Evolutionary conservation across 202 grass and related monocot species (phyloP), one percentile per base, ranked within the genome.

Genomic region (Saccharum hybrid): DNA sequence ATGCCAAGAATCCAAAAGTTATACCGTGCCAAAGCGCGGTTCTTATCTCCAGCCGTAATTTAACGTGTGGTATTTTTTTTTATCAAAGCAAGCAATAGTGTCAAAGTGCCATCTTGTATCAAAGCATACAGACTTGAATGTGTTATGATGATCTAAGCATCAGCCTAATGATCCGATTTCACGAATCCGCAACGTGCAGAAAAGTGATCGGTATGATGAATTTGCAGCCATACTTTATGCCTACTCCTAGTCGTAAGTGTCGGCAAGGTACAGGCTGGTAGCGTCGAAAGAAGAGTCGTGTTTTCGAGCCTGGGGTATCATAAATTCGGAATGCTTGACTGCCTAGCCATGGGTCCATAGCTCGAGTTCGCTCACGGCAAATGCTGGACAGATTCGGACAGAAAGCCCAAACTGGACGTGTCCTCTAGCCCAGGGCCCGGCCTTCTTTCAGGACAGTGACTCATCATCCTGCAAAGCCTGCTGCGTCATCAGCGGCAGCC

Each of bases 241-340:
- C n/a, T n/a, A n/a, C n/a, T n/a, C n/a, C n/a, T n/a, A n/a, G n/a
- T n/a, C n/a, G n/a, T n/a, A n/a, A n/a, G n/a, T n/a, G n/a, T n/a
- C n/a, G n/a, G n/a, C n/a, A n/a, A n/a, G n/a, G n/a, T n/a, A n/a
- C n/a, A n/a, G n/a, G n/a, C n/a, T 57, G 6, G 21, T 30, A 11
- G 33, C 68, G 48, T 86, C 12, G 62, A 86, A 83, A 86, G 79
- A 54, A 54, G 73, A 23, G 78, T 72, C 4, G 10, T 4, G 76
- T 41, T 18, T 22, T 11, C 19, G 18, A 39, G 31, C 66, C 21
- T 4, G 45, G 3, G n/a, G n/a, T n/a, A 16, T 51, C 14, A 48
- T 12, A 48, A 48, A 48, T 48, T 51, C 14, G 4, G 14, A 16
- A 16, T 16, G 46, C 46, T 5, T 51, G 45, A 51, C 46, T 45